Base-by-base conservation (phyloP, 257 asterid genomes). In the Solanum virginianum region DNA sequence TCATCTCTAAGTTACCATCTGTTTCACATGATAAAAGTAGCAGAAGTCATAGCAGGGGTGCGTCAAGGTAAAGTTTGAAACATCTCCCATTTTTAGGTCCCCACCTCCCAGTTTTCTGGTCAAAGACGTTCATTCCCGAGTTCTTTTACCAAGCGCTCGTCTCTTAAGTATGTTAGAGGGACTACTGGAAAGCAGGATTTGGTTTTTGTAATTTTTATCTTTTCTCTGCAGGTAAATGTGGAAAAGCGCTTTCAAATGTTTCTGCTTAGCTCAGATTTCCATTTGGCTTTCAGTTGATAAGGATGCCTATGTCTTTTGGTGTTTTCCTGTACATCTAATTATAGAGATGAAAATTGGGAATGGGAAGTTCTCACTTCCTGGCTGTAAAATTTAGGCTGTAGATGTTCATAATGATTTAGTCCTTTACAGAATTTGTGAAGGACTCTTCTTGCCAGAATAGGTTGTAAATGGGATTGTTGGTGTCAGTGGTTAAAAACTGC, bases 1-100 rank as follows among this genome's bases (percentile, higher is more conserved):
- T 90, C 16, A 88, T 92, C 87, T 84, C 99, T 14, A 96, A 94
- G 89, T 20, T 90, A 60, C 94, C 97, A 32, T 86, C 97, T 17
- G 87, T 91, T 84, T 94, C 97, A 32, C 96, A 92, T 87, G 98
- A 92, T 89, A 93, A 89, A 86, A 89, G 88, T 87, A 91, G 89
- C 84, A 91, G 90, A 90, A 88, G 84, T 87, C 92, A 72, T 41
- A 92, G 84, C 84, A 90, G 89, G 86, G 94, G 90, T 83, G n/a
- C 91, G 60, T 83, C 89, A 86, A 93, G 95, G 97, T 94, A 81
- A 82, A 26, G 17, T 45, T 26, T 24, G 65, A 54, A 49, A 26
- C 53, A 26, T 59, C 62, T 79, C 83, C 53, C 3, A 55, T 24
- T 56, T 24, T 57, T 81, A 41, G 57, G 81, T 24, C 45, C 49